Percentiles rank a stretch among this genome's conserved stretches.
Evolutionary conservation across 371 early-diverging fungal genomes (phyloP).

Genomic region (Fennellomyces sp.): DNA sequence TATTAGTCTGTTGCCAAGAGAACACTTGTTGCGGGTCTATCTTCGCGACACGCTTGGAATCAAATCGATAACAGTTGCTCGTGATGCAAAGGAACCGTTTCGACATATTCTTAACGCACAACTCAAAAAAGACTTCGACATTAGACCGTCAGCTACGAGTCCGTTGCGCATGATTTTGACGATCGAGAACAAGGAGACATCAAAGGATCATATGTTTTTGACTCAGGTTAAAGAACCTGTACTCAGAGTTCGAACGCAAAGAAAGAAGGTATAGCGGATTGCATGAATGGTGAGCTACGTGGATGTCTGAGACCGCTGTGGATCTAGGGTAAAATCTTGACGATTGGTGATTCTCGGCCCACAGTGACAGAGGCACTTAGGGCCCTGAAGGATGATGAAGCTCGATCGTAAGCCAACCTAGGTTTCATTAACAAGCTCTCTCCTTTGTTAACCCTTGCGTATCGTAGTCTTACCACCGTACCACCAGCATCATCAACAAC

Average conservation of each 20-base stretch:
- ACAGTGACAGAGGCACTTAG: slow-evolving; percentile 60
- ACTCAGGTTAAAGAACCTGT: slow-evolving; percentile 60
- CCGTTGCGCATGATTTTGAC: slow-evolving; percentile 59
- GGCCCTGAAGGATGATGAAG: slow-evolving; percentile 51
- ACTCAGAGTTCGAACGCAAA: slow-evolving; percentile 56
- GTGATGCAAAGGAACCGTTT: slow-evolving; percentile 57
- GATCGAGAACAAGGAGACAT: slow-evolving; percentile 60
- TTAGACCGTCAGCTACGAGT: slow-evolving; percentile 29
- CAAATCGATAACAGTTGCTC: neutral
- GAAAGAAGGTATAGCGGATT: slow-evolving; percentile 55
- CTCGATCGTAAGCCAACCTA: slow-evolving; percentile 41
- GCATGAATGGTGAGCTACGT: too few species aligned
- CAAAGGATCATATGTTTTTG: slow-evolving; percentile 67
- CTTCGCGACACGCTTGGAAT: slow-evolving; percentile 20
- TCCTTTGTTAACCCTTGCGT: neutral
- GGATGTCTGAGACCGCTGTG: too few species aligned
- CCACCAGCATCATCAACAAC: slow-evolving; percentile 49
- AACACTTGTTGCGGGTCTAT: slow-evolving; percentile 48
- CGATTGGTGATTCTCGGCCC: slow-evolving; percentile 65
- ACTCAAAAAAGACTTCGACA: slow-evolving; percentile 26
- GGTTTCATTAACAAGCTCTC: neutral
- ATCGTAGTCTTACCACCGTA: slow-evolving; percentile 30
- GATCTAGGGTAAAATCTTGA: slow-evolving; percentile 22
- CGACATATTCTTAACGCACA: slow-evolving; percentile 42
- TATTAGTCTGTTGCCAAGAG: slow-evolving; percentile 50